phyloP scores from a whole-genome alignment of 2,329 filamentous ascomycete species.

The Penicillium sp. region DNA sequence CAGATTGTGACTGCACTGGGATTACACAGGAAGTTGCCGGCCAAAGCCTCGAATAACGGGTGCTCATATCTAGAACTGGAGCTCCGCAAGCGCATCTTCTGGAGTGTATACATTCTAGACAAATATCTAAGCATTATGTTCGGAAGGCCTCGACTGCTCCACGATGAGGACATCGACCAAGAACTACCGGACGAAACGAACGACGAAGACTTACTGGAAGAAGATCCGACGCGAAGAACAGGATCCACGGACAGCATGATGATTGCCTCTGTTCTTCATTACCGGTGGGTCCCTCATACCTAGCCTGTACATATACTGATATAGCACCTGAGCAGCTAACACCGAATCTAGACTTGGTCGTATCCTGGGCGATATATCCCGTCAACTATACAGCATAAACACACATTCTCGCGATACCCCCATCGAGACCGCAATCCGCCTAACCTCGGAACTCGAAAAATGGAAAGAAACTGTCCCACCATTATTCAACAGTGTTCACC shows the following conservation, averaged over 20 bases:
- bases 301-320: neutral
- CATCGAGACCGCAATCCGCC: slow-evolving; percentile 32
- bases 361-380: slow-evolving; percentile 48
- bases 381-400: slow-evolving; percentile 41
- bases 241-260: slow-evolving; percentile 39
- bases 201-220: slow-evolving; percentile 54
- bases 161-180: slow-evolving; percentile 64
- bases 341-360: slow-evolving; percentile 44
- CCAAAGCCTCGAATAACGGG: slow-evolving; percentile 27
- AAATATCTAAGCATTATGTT: slow-evolving; percentile 63
- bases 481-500: slow-evolving; percentile 35
- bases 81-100: slow-evolving; percentile 58
- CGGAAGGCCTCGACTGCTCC: slow-evolving; percentile 58
- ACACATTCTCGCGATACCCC: slow-evolving; percentile 28
- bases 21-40: slow-evolving; percentile 33
- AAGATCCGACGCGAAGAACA: slow-evolving; percentile 35
- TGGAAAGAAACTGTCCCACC: slow-evolving; percentile 38
- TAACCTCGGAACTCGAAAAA: slow-evolving; percentile 33
- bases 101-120: slow-evolving; percentile 61
- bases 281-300: slow-evolving; percentile 23
- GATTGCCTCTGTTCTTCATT: slow-evolving; percentile 39
- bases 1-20: slow-evolving; percentile 52
- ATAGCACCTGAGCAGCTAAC: neutral
- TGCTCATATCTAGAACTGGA: slow-evolving; percentile 43
- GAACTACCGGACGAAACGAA: slow-evolving; percentile 55